Evolutionary conservation across 2,329 filamentous ascomycete genomes (phyloP).

Genomic region (Sphaerulina musiva): DNA sequence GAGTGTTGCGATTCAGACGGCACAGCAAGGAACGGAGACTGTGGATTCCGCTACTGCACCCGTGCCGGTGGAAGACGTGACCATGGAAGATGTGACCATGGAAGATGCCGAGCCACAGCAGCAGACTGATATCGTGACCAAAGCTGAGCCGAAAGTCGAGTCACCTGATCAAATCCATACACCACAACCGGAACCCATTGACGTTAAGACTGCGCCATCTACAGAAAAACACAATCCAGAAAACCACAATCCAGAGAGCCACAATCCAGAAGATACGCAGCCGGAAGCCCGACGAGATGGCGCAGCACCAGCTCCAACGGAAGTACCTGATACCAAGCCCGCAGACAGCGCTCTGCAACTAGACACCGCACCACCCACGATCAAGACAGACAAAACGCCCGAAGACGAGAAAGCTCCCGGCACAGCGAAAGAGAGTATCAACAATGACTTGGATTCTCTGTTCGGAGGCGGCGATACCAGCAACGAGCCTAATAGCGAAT

Average conservation of each 20-base stretch:
- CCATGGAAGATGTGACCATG: slow-evolving; percentile 13
- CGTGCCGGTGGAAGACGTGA: slow-evolving; percentile 6
- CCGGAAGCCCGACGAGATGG: neutral
- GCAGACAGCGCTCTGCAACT: slow-evolving; percentile 11
- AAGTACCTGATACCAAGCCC: neutral
- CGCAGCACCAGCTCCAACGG: neutral
- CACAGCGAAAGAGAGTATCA: slow-evolving; percentile 23
- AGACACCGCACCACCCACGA: slow-evolving; percentile 8
- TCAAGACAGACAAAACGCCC: slow-evolving; percentile 5
- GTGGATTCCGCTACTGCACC: neutral
- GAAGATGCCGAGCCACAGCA: slow-evolving; percentile 9
- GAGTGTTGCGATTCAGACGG: neutral
- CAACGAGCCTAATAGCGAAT: slow-evolving; percentile 17
- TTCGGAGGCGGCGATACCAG: slow-evolving; percentile 29
- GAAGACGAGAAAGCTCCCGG: slow-evolving; percentile 25
- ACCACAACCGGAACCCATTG: too few relatives aligned
- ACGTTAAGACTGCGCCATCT: neutral
- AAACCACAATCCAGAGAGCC: neutral
- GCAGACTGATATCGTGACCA: neutral
- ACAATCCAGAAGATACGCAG: neutral
- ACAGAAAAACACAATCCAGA: neutral
- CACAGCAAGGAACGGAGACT: neutral
- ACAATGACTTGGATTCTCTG: slow-evolving; percentile 33
- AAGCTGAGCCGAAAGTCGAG: neutral
- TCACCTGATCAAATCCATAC: neutral